A percentile compares a stretch with the other conserved stretches of the same genome.
phyloP scores from a whole-genome alignment of 208 protist genomes.

The Acanthamoeba sp. region DNA sequence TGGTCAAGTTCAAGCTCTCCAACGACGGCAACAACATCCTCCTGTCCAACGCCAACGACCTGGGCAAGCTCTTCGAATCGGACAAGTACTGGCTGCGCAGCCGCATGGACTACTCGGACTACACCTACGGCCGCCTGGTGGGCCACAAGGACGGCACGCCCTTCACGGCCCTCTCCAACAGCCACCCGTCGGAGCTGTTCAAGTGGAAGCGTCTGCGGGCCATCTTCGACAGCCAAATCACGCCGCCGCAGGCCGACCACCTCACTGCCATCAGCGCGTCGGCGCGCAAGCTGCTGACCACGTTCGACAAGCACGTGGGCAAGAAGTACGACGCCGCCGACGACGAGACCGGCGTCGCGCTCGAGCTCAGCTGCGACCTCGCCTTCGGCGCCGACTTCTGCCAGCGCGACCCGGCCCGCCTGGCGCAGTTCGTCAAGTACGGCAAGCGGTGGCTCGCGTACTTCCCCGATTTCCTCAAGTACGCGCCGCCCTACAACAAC shows the following conservation, averaged over 20 bases:
- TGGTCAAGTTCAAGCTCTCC: constrained; percentile 22
- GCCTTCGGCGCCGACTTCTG: not conserved
- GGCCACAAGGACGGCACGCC: constrained; percentile 1
- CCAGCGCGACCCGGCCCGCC: constrained; percentile 2
- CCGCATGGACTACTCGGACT: constrained; percentile 12
- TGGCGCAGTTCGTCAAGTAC: constrained; percentile 1
- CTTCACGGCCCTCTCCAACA: constrained; percentile 39
- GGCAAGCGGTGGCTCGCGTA: constrained; percentile 4
- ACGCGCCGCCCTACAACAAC: constrained; percentile 29
- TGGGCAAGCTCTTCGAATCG: not conserved
- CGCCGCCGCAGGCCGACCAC: not conserved
- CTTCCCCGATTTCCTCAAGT: not conserved
- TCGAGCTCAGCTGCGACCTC: not conserved
- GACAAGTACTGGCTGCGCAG: not conserved
- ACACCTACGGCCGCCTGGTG: constrained; percentile 19
- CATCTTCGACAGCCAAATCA: constrained; percentile 14
- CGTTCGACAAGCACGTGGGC: not conserved
- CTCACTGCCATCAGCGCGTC: not conserved
- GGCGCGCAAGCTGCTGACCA: not conserved
- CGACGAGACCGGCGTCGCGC: not conserved
- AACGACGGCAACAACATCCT: not conserved
- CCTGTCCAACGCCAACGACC: constrained; percentile 1
- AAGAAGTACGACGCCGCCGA: not conserved
- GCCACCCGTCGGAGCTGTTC: not conserved
- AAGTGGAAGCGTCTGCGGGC: not conserved